Conservation (phyloP, 2,329 filamentous ascomycete genomes). For the Botrytis elliptica region DNA sequence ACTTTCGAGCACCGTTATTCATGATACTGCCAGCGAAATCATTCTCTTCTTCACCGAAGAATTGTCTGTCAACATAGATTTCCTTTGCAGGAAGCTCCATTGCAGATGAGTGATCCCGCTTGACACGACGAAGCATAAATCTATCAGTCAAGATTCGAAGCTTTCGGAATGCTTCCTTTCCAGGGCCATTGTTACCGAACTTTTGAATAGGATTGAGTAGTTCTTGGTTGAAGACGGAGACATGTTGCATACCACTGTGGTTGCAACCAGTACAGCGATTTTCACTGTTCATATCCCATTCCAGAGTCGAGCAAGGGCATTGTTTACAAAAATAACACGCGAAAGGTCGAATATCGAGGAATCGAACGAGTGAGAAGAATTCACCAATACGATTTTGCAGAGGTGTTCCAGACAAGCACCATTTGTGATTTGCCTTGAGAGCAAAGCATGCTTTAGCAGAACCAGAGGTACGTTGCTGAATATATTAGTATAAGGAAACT, state of each 20-base stretch:
- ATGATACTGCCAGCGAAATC: conserved; percentile 97
- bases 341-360: conserved; percentile 85
- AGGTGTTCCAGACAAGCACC: conserved; percentile 93
- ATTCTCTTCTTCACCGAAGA: conserved; percentile 93
- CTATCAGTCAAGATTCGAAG: conserved; percentile 84
- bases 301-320: conserved; percentile 75
- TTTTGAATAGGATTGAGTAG: conserved; percentile 78
- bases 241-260: conserved; percentile 53
- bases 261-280: conserved; percentile 70
- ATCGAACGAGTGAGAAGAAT: conserved; percentile 91
- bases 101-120: conserved; percentile 86
- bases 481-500: conserved; percentile 21
- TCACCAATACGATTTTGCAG: conserved; percentile 97
- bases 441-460: conserved; percentile 95
- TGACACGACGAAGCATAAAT: conserved; percentile 94
- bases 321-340: conserved; percentile 91
- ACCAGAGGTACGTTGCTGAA: conserved; percentile 74
- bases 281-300: conserved; percentile 76
- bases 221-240: conserved; percentile 92
- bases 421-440: conserved; percentile 82
- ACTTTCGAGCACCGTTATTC: conserved; percentile 82
- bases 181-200: conserved; percentile 59
- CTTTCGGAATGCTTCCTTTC: conserved; percentile 72
- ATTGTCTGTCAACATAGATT: conserved; percentile 87
- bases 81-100: conserved; percentile 98